Evolutionary conservation across 305 asterid species (phyloP).

Genomic region (Rubia peregrina): DNA sequence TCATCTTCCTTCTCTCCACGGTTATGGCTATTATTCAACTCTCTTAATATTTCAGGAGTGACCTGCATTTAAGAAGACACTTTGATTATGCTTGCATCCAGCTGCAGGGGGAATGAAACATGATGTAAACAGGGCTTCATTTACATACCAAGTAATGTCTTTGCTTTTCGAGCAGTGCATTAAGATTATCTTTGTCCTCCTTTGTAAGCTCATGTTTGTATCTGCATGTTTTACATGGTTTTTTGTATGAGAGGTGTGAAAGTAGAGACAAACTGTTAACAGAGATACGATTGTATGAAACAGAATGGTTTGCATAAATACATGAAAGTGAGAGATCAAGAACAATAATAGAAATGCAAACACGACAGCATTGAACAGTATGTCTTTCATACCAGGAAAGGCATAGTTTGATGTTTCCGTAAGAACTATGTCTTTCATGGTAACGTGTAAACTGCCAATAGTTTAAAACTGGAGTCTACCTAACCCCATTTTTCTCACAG

Average conservation of each 20-base stretch:
- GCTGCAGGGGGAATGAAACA: background rate
- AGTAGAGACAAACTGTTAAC: background rate
- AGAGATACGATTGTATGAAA: background rate
- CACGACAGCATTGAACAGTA: background rate
- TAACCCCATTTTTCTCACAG: background rate
- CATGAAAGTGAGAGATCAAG: background rate
- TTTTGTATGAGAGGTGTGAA: background rate
- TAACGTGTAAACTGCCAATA: background rate
- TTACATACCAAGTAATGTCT: conserved; percentile 69
- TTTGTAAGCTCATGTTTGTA: conserved; percentile 76
- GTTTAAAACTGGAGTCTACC: background rate
- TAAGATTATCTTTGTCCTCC: conserved; percentile 69
- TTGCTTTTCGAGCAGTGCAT: conserved; percentile 55
- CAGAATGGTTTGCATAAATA: background rate
- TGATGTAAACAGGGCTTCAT: conserved; percentile 7
- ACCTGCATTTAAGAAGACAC: conserved; percentile 46
- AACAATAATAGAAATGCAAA: background rate
- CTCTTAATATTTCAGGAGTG: conserved; percentile 84
- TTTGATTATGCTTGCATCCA: background rate
- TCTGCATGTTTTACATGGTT: conserved; percentile 29
- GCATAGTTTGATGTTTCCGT: too few relatives aligned
- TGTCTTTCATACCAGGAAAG: background rate
- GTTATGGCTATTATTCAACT: conserved; percentile 72
- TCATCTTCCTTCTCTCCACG: conserved; percentile 88
- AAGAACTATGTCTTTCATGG: background rate